Evolutionary conservation across 805 yeast genomes (phyloP), one percentile per base, ranked within the genome.

Genomic region (Ogataea dorogensis): DNA sequence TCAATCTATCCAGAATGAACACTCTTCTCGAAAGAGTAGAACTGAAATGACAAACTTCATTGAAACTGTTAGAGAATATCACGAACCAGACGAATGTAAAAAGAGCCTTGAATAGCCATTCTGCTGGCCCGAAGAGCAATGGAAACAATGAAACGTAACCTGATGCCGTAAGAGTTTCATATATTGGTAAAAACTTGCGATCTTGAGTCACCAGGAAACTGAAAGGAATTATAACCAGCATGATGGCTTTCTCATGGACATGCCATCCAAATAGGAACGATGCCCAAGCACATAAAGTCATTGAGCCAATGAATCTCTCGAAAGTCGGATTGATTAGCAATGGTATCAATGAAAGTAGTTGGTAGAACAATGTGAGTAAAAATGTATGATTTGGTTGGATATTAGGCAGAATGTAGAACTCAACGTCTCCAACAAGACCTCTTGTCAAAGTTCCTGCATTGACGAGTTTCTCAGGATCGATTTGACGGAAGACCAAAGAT

Each of bases 211-310:
- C 83, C 17, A 89, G 61, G 56, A 93, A 81, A 5, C 93, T 73
- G 58, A 86, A 79, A 1, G 99, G 99, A 47, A 93, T 75, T 7
- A 93, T 83, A 3, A 91, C 81, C 14, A 89, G 59, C 70, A 93
- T 71, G n/a, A 93, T 77, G 0, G 98, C 98, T 70, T 93, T 93
- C 61, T 93, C 98, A 64, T 93, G 98, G 16, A 93, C 98, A 55
- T 93, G 98, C 97, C 98, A 93, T 5, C 99, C 98, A 62, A 93
- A 93, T 31, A 93, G 63, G 54, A 86, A 93, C 2, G 96, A 84
- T 0, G 96, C 80, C 63, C 77, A 86, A 4, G 94, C 98, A 62
- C 98, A 91, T 31, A 91, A 69, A 0, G 96, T 82, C 50, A 93
- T 63, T 1, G 89, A 76, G 0, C 95, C 96, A 12, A 89, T 59